These are phyloP conservation scores for Gracilaria vermiculophylla DNA, from an alignment of 23 red algal genomes.

Conservation along the genomic window DNA sequence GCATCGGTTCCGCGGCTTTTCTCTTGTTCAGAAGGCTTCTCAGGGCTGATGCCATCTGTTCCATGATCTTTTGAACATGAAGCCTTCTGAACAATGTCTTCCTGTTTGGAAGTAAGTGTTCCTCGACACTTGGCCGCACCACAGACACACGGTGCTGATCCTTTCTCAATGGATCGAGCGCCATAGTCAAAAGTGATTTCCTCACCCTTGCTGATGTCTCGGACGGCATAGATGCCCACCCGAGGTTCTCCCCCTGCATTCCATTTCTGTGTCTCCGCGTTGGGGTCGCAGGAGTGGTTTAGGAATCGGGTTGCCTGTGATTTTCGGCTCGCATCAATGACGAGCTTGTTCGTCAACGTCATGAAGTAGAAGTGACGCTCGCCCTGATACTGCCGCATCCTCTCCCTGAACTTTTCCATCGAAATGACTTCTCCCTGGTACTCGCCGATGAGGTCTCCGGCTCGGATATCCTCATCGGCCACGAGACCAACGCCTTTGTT, in stretches of 20 bases:
- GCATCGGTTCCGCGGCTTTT: neutral
- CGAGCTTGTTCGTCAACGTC: constrained; percentile 74
- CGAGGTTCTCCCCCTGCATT: constrained; percentile 81
- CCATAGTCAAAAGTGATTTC: constrained; percentile 97
- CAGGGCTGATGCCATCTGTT: neutral
- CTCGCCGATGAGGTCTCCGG: constrained; percentile 85
- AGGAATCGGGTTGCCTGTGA: constrained; percentile 82
- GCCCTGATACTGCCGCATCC: constrained; percentile 69
- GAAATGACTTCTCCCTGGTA: constrained; percentile 95
- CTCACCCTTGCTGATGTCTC: constrained; percentile 70
- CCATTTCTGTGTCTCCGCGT: constrained; percentile 94
- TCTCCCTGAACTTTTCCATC: constrained; percentile 51
- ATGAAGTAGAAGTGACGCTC: constrained; percentile 98
- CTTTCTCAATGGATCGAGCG: constrained; percentile 45
- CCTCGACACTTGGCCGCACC: constrained; percentile 49
- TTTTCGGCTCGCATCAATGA: constrained; percentile 88
- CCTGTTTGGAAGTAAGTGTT: constrained; percentile 25
- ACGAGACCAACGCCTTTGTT: constrained; percentile 78
- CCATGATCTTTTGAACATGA: neutral
- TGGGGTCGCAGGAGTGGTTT: constrained; percentile 94
- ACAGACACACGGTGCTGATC: constrained; percentile 46
- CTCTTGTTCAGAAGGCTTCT: neutral
- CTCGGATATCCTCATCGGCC: constrained; percentile 49
- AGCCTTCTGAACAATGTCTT: neutral
- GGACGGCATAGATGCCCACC: constrained; percentile 82